Conservation (phyloP, 257 asterid genomes). For the Solanum ossicruentum region DNA sequence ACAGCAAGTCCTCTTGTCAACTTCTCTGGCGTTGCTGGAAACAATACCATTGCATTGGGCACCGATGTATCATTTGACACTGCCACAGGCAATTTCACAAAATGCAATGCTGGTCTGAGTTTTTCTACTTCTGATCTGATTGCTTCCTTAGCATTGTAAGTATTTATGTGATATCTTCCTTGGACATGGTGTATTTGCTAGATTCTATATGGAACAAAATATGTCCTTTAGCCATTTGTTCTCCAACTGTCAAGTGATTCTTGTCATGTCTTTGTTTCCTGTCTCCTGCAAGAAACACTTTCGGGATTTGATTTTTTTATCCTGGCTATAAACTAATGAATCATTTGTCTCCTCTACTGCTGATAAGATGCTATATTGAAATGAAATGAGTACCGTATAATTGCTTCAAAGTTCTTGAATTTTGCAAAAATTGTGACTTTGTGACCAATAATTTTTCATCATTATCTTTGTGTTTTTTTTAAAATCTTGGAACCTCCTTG, state of each 20-base stretch:
- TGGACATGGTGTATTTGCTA: not conserved
- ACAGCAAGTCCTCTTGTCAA: constrained; percentile 77
- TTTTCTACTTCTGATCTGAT: constrained; percentile 59
- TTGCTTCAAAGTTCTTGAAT: not conserved
- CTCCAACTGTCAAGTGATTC: not conserved
- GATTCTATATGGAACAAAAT: not conserved
- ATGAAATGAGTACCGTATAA: not conserved
- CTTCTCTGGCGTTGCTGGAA: constrained; percentile 94
- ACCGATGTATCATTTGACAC: constrained; percentile 89
- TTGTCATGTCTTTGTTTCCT: not conserved
- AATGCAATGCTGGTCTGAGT: constrained; percentile 64
- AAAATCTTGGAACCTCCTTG: not conserved
- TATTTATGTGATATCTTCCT: not conserved
- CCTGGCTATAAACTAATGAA: not conserved
- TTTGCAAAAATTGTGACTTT: not conserved
- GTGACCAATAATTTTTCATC: not conserved
- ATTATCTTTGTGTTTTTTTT: not conserved
- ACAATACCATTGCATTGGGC: constrained; percentile 45
- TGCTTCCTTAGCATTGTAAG: constrained; percentile 80
- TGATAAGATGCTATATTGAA: not conserved
- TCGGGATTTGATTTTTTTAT: not conserved
- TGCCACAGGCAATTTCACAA: constrained; percentile 64
- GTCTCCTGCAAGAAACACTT: not conserved
- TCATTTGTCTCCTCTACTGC: not conserved
- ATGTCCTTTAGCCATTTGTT: not conserved